Base-by-base conservation (phyloP, 176 grass and related monocot species). In the Carex myosuroides region DNA sequence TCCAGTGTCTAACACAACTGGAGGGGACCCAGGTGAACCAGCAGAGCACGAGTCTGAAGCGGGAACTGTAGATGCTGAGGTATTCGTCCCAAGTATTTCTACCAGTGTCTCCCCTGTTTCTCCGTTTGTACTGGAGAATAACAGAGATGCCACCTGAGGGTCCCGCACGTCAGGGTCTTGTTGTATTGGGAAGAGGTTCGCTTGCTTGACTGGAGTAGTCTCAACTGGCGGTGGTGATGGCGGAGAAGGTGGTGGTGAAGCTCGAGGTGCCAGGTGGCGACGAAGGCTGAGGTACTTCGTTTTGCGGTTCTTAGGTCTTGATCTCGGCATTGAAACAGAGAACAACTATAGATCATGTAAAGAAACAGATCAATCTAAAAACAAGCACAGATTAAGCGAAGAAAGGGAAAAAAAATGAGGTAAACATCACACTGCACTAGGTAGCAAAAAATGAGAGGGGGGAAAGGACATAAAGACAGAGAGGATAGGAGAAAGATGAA, bases 241-340 rank as follows among this genome's bases (percentile, higher is more conserved):
- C 35, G 79, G 22, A 37, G 18, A 42, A 10, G 20, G 26, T 37
- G 30, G 30, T 2, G 54, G 2, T 58, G 48, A 30, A 39, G 86
- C 62, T 30, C 12, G 42, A 8, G 20, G 81, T 10, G 67, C 37
- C 7, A 93, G 29, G 44, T 90, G 68, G 3, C 87, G 83, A 35
- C 86, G 88, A 12, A 98, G 92, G 66, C 96, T 98, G 22, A 98
- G 82, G 53, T 93, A 98, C 89, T 88, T 93, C 29, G 79, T 89
- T 87, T 58, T 93, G 37, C 89, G 91, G 3, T 4, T 29, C 78
- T 90, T 89, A 1, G 30, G 37, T 61, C 55, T 83, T 4, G 84
- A 37, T 48, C 84, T 17, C 24, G 78, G 53, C 52, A 88, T 39
- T 39, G 37, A 39, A 39, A 39, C 37, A 39, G 76, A 70, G 54